Evolutionary conservation across 805 yeast genomes (phyloP), one percentile per base, ranked within the genome.

Genomic region (Starmerella bacillaris): DNA sequence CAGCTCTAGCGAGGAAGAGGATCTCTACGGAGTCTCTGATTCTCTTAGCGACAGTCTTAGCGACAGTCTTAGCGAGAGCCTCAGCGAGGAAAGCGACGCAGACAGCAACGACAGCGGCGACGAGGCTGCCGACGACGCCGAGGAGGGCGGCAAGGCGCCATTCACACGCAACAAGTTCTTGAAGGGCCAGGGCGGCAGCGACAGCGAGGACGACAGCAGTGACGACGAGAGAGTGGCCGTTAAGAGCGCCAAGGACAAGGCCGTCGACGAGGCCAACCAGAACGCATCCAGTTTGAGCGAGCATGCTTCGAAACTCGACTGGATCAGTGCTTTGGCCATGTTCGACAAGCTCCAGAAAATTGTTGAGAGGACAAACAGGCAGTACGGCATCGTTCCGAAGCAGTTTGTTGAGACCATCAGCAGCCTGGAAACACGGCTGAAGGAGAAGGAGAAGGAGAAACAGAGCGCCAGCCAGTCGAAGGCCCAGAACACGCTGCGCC

Each of bases 191-290:
- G 58, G 53, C 26, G 38, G 34, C 28, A 58, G 61, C 20, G 71
- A 61, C 42, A 58, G 64, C 31, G 72, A 67, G 35, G 67, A 68
- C 37, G 78, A 67, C 40, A 42, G 48, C 36, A 79, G 71, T 38
- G 77, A 69, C 40, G 86, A 76, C 39, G 78, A 74, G 51, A 76
- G 72, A 55, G 78, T 75, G 47, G 82, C 83, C 28, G 94, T 86
- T 47, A 84, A 80, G 61, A 74, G 89, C 39, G 94, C 95, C 36
- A 80, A 77, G 60, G 96, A 84, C 45, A 89, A 86, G 63, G 66
- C 83, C 41, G 56, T 83, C 48, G 95, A 83, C 53, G 98, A 89
- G 56, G 74, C 70, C 48, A 64, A 64, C 18, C 58, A 69, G 22
- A 68, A 75, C 47, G 74, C 71, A 50, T 65, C 70, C 35, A 70